phyloP scores from a whole-genome alignment of 2,329 filamentous ascomycete species.

The Penicillium aurantiogriseum region DNA sequence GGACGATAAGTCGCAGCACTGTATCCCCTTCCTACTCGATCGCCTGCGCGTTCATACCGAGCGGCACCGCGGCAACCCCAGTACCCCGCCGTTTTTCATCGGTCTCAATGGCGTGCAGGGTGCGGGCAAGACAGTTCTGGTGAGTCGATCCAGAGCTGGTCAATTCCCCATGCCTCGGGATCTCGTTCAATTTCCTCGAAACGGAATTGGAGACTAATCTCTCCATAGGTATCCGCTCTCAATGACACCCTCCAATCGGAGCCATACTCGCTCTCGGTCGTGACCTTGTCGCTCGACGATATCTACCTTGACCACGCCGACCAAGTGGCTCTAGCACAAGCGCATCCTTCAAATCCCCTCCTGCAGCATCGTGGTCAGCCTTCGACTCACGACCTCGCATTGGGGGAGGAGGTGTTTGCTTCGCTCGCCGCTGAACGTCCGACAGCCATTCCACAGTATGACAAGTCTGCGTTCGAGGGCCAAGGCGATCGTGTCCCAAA shows the following conservation, averaged over 20 bases:
- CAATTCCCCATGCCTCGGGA: conserved; percentile 2
- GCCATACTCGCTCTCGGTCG: conserved; percentile 60
- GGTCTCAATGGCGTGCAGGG: conserved; percentile 91
- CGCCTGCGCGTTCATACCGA: conserved; percentile 55
- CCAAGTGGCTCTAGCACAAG: conserved; percentile 63
- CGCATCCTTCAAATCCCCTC: conserved; percentile 69
- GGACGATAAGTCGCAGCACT: conserved; percentile 76
- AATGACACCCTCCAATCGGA: conserved; percentile 58
- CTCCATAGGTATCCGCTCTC: conserved; percentile 58
- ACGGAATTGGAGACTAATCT: conserved; percentile 3
- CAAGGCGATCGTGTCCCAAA: conserved; percentile 71
- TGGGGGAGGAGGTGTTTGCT: conserved; percentile 63
- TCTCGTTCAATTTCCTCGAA: conserved; percentile 5
- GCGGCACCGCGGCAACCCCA: conserved; percentile 35
- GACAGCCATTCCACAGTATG: conserved; percentile 70
- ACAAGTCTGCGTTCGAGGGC: conserved; percentile 75
- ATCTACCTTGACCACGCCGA: conserved; percentile 75
- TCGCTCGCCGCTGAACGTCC: conserved; percentile 53
- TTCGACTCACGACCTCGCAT: conserved; percentile 72
- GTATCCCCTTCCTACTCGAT: conserved; percentile 72
- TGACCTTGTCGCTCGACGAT: conserved; percentile 83
- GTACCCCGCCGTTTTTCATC: conserved; percentile 69
- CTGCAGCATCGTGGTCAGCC: conserved; percentile 82
- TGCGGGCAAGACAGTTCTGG: conserved; percentile 87
- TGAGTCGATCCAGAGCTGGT: conserved; percentile 33